Conservation (phyloP, 345 rosid species). For the Eucalyptus globulus region DNA sequence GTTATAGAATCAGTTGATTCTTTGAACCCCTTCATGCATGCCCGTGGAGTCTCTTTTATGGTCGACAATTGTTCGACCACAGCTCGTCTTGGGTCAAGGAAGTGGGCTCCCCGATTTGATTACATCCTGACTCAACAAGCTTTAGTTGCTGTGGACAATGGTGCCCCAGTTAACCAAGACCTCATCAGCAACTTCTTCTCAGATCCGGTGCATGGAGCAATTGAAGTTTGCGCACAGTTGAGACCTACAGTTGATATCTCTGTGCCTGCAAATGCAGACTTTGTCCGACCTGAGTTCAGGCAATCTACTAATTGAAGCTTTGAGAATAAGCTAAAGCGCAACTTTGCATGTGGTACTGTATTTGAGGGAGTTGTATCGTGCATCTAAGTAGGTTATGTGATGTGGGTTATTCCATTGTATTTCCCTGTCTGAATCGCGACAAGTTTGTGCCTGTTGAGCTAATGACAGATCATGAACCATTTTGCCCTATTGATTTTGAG, state of each 20-base stretch:
- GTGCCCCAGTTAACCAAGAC: conserved; percentile 50
- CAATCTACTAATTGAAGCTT: conserved; percentile 36
- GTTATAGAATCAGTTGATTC: conserved; percentile 93
- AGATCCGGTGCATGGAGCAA: conserved; percentile 83
- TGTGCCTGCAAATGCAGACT: conserved; percentile 76
- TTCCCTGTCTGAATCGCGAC: not conserved
- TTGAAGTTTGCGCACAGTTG: conserved; percentile 70
- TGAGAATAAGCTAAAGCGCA: not conserved
- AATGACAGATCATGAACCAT: not conserved
- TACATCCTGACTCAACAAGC: conserved; percentile 81
- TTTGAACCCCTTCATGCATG: conserved; percentile 92
- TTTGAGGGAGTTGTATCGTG: not conserved
- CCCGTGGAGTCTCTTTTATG: conserved; percentile 94
- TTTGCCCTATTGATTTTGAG: not conserved
- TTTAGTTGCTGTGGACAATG: conserved; percentile 55
- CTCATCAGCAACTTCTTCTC: conserved; percentile 81
- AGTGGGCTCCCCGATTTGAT: conserved; percentile 93
- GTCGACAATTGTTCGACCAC: conserved; percentile 95
- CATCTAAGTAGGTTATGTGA: not conserved
- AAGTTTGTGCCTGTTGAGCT: not conserved
- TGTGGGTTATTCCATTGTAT: not conserved
- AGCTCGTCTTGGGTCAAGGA: conserved; percentile 86
- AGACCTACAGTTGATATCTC: conserved; percentile 90
- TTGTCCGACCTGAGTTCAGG: conserved; percentile 88
- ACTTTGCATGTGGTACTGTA: not conserved